phyloP scores from a whole-genome alignment of 148 eudicot species.

The Tetragonia tetragonoides region DNA sequence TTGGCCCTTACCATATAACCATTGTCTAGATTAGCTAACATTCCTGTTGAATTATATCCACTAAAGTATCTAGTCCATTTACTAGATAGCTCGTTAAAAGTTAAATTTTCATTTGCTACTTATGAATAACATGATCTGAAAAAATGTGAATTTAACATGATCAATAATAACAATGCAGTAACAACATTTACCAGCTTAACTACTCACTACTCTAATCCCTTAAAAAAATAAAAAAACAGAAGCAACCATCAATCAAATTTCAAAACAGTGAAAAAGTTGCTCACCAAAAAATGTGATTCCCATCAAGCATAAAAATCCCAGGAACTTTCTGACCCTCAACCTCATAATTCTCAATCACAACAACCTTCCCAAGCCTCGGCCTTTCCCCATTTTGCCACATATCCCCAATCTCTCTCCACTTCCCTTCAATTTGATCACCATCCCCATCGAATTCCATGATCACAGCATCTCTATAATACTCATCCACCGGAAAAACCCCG shows the following conservation, averaged over 20 bases:
- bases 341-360: slow-evolving; percentile 45
- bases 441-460: slow-evolving; percentile 52
- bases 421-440: slow-evolving; percentile 28
- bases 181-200: too few relatives aligned
- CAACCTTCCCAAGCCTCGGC: slow-evolving; percentile 69
- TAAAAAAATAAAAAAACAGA: background rate
- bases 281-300: slow-evolving; percentile 67
- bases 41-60: too few relatives aligned
- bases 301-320: slow-evolving; percentile 83
- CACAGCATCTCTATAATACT: slow-evolving; percentile 69
- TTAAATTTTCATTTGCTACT: too few relatives aligned
- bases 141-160: too few relatives aligned
- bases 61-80: too few relatives aligned
- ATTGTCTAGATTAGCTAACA: too few relatives aligned
- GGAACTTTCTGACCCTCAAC: slow-evolving; percentile 32
- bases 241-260: background rate
- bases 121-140: too few relatives aligned
- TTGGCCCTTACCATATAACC: too few relatives aligned
- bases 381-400: slow-evolving; percentile 84
- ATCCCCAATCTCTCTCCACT: slow-evolving; percentile 84
- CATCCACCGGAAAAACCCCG: slow-evolving; percentile 88
- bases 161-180: too few relatives aligned
- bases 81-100: too few relatives aligned
- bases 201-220: too few relatives aligned
- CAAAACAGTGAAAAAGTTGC: background rate